Base-by-base conservation (phyloP, 352 stramenopile genomes). In the Phytopythium helicoides region DNA sequence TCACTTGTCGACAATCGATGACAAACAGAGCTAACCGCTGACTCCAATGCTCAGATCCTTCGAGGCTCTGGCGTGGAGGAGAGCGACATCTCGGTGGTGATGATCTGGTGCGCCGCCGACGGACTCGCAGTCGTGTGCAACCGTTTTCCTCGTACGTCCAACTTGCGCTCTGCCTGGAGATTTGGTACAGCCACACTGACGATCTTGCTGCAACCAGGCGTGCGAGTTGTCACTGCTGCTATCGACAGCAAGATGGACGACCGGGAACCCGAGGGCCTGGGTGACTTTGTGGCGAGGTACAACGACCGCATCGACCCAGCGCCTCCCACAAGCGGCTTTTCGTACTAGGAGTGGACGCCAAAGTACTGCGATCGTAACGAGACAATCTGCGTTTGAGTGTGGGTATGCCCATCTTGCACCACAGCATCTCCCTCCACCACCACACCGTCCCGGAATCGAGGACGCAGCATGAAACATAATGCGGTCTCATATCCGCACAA, bases 231-330 rank as follows among this genome's bases (percentile, higher is more conserved):
- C 38, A 70, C 61, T 3, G 50, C 64, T 6, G 66, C 62, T 11
- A 65, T 81, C 16, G 70, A 77, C 16, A 35, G 52, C 10, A 64
- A 77, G 45, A 52, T 58, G 21, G 47, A 68, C 12, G 40, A 69
- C 47, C 18, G 76, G 69, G 19, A 31, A 64, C 25, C 56, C 56
- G 1, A 49, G 25, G 68, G 71, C 16, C 63, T 86, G 14, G 62
- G 70, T 18, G 63, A 82, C 56, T 86, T 86, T 34, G 41, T 73
- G 1, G 56, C 54, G 22, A 60, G 72, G 11, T 86, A 82, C 52
- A 77, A 80, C 44, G 47, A 47, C 31, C 45, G 36, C 42, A 23
- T 49, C 25, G 42, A 49, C 6, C 42, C 15, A 8, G 25, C 21
- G 1, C 42, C 6, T 22, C 23, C 14, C 23, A 3, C 10, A 15